Base-by-base conservation (phyloP, 2,329 filamentous ascomycete genomes). In the Cladosporium sphaerospermum region DNA sequence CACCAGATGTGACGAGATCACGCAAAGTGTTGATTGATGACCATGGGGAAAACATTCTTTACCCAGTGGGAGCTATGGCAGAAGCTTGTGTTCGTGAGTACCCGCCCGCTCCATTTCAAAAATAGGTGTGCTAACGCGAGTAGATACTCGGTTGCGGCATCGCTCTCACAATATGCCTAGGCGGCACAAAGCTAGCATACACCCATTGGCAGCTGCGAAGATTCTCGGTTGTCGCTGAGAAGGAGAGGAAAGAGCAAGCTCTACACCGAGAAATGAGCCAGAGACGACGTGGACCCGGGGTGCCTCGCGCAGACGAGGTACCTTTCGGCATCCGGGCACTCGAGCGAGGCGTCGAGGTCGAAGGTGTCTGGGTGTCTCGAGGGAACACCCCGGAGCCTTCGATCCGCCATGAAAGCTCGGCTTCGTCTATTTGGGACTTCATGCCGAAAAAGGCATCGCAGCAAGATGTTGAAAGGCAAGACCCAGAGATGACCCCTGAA, bases 311-410 rank as follows among this genome's bases (percentile, higher is more conserved):
- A 45, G 75, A 81, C 47, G 84, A 88, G 9, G 81, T 95, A 34
- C 90, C 89, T 0, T 96, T 96, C 63, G 91, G 92, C 16, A 82
- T 93, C 50, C 83, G 87, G 61, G 91, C 91, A 6, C 81, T 96
- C 44, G 85, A 96, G 67, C 86, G 81, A 60, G 90, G 90, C 5
- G 76, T 95, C 41, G 81, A 92, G 65, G 81, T 95, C 7, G 88
- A 95, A 58, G 91, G 89, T 3, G 90, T 96, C 47, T 78, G 74
- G 73, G 74, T 76, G 36, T 77, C 75, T 13, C 64, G 67, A 53
- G 66, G 62, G 45, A 77, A 75, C 60, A 76, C 74, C 8, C 67
- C 65, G 61, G 64, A 46, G 37, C 45, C 50, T 1, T 54, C 46
- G 4, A 31, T 52, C 33, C 43, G 16, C 6, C 43, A 54, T 13